These are phyloP conservation scores for Aspergillus affinis DNA, from an alignment of 495 filamentous ascomycete species.

Conservation along the genomic window DNA sequence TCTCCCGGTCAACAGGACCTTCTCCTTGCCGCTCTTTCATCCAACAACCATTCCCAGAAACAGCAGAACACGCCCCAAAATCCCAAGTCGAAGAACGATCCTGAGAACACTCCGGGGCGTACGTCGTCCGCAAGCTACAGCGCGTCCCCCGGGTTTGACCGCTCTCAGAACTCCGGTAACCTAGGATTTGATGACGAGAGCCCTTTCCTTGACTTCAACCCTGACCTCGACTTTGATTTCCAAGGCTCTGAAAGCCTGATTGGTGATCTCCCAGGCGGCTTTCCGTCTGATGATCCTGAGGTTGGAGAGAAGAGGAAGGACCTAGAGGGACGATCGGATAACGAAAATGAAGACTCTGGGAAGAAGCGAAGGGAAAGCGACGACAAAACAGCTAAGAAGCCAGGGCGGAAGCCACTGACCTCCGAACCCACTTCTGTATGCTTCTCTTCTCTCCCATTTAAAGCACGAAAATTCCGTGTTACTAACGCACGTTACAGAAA, in stretches of 20 bases:
- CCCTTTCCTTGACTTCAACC: conserved; percentile 79
- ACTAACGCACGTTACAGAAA: conserved; percentile 69
- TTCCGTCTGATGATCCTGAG: conserved; percentile 53
- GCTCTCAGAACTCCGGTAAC: conserved; percentile 46
- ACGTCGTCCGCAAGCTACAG: conserved; percentile 34
- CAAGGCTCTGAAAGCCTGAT: conserved; percentile 64
- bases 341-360: conserved; percentile 66
- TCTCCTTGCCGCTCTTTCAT: conserved; percentile 81
- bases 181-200: conserved; percentile 63
- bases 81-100: conserved; percentile 28
- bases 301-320: conserved; percentile 71
- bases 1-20: conserved; percentile 86
- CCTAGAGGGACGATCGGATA: conserved; percentile 67
- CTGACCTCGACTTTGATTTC: conserved; percentile 71
- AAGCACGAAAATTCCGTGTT: background rate
- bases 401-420: conserved; percentile 91
- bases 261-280: conserved; percentile 66
- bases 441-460: conserved; percentile 6
- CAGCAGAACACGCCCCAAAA: conserved; percentile 27
- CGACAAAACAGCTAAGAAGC: conserved; percentile 83
- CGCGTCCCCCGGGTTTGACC: conserved; percentile 55
- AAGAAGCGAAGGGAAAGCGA: conserved; percentile 81
- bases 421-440: conserved; percentile 94
- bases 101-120: conserved; percentile 34
- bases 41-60: conserved; percentile 57